Evolutionary conservation across 192 early-diverging fungal genomes (phyloP).

Genomic region (Umbelopsis sp.): DNA sequence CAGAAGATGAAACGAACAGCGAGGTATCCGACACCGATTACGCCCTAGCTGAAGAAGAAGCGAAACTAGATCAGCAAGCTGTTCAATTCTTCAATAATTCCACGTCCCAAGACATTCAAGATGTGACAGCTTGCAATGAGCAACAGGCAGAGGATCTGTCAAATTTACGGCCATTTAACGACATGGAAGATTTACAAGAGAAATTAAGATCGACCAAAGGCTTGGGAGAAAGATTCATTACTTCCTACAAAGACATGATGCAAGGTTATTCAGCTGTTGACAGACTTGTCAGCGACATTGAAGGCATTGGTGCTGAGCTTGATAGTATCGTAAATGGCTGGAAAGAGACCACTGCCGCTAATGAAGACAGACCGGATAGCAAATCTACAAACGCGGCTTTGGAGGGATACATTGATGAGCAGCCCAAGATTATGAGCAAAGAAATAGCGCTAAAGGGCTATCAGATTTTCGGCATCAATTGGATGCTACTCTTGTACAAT

Average conservation of each 20-base stretch:
- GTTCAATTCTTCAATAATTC: slow-evolving; percentile 28
- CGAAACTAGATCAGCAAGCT: background rate
- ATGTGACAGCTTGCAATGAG: slow-evolving; percentile 25
- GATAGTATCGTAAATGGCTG: slow-evolving; percentile 52
- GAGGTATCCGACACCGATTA: background rate
- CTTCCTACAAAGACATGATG: slow-evolving; percentile 56
- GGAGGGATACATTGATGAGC: slow-evolving; percentile 54
- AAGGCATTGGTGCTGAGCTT: slow-evolving; percentile 57
- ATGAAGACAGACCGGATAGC: slow-evolving; percentile 15
- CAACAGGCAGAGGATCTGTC: background rate
- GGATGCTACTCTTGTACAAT: slow-evolving; percentile 76
- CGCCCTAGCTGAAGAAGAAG: background rate
- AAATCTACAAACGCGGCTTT: slow-evolving; percentile 19
- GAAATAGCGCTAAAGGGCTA: slow-evolving; percentile 76
- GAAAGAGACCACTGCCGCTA: slow-evolving; percentile 33
- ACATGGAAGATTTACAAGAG: slow-evolving; percentile 52
- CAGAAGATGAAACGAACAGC: background rate
- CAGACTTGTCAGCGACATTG: slow-evolving; percentile 57
- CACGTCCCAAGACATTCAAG: slow-evolving; percentile 27
- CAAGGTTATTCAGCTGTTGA: slow-evolving; percentile 70
- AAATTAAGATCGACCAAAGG: slow-evolving; percentile 56
- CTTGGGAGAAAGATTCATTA: slow-evolving; percentile 52
- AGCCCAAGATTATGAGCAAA: slow-evolving; percentile 62
- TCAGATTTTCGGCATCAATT: slow-evolving; percentile 87
- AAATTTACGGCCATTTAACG: slow-evolving; percentile 58